A percentile compares a stretch with the other conserved stretches of the same genome.
Evolutionary conservation across 352 stramenopile genomes (phyloP).

Genomic region (Globisporangium okanoganense): DNA sequence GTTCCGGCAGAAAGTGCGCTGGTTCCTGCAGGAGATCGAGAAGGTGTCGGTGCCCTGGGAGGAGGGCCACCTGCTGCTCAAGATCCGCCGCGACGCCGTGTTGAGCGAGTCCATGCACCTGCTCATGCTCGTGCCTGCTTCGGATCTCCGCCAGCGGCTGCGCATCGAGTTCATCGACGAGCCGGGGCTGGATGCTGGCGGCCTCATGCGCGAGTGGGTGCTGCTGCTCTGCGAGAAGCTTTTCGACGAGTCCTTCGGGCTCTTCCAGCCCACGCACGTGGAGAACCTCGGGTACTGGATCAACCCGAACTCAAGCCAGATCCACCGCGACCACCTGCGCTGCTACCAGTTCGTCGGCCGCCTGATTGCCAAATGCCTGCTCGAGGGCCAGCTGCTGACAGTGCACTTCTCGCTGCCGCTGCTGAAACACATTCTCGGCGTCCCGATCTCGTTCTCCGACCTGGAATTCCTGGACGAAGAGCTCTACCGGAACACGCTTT

Average conservation of each 20-base stretch:
- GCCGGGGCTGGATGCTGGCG: constrained; percentile 66
- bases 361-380: constrained; percentile 70
- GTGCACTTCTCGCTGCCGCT: constrained; percentile 75
- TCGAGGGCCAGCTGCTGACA: constrained; percentile 72
- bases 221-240: constrained; percentile 70
- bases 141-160: constrained; percentile 64
- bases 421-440: constrained; percentile 79
- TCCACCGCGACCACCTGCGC: constrained; percentile 65
- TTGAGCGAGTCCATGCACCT: constrained; percentile 80
- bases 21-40: constrained; percentile 72
- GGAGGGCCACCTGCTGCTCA: constrained; percentile 75
- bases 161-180: constrained; percentile 86
- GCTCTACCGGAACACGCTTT: constrained; percentile 60
- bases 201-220: constrained; percentile 78
- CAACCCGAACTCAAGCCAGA: constrained; percentile 66
- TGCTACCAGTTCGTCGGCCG: constrained; percentile 77
- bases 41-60: constrained; percentile 77
- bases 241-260: constrained; percentile 72
- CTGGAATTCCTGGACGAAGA: constrained; percentile 80
- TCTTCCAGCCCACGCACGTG: constrained; percentile 70
- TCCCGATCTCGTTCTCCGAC: constrained; percentile 79
- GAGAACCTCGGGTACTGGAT: constrained; percentile 84
- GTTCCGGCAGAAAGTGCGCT: constrained; percentile 71
- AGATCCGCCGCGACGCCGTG: constrained; percentile 72
- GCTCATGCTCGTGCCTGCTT: constrained; percentile 70